phyloP scores from a whole-genome alignment of 2,329 filamentous ascomycete species.

The Fusarium sp. region DNA sequence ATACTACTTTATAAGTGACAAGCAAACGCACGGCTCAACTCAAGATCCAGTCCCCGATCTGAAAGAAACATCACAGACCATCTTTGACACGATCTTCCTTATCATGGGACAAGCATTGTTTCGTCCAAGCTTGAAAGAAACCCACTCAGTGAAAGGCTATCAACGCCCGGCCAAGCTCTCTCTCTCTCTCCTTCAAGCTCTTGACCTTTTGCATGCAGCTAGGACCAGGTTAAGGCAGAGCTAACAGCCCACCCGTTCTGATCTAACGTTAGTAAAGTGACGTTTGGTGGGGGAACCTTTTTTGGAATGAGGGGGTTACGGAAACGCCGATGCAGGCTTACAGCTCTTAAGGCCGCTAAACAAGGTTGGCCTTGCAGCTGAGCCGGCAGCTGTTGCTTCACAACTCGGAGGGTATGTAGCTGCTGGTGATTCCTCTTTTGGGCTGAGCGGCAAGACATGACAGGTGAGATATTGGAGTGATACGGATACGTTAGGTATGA shows the following conservation, averaged over 20 bases:
- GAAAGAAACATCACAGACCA: conserved; percentile 1
- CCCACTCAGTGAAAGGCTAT: conserved; percentile 1
- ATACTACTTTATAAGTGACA: neutral
- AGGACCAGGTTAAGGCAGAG: neutral
- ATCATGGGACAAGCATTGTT: neutral
- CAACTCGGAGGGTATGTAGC: conserved; percentile 1
- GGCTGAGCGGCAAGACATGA: conserved; percentile 5
- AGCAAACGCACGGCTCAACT: conserved; percentile 19
- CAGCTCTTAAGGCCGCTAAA: conserved; percentile 27
- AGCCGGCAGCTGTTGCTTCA: conserved; percentile 19
- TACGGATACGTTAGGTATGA: neutral
- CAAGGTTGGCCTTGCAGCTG: conserved; percentile 36
- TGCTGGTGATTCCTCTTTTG: conserved; percentile 10
- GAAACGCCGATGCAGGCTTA: conserved; percentile 40
- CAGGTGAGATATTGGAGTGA: conserved; percentile 6
- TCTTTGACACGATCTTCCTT: neutral
- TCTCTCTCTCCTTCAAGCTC: neutral
- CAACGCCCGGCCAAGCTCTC: conserved; percentile 5
- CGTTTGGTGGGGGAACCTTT: conserved; percentile 18
- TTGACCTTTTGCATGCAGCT: neutral
- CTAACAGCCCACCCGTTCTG: conserved; percentile 13
- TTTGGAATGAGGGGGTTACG: conserved; percentile 17
- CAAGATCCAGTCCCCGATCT: conserved; percentile 14
- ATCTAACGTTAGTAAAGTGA: conserved; percentile 11
- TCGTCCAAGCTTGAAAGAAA: conserved; percentile 13